These are phyloP conservation scores for Xerocomus potaroensis DNA, from an alignment of 768 basidiomycete species.

Conservation along the genomic window DNA sequence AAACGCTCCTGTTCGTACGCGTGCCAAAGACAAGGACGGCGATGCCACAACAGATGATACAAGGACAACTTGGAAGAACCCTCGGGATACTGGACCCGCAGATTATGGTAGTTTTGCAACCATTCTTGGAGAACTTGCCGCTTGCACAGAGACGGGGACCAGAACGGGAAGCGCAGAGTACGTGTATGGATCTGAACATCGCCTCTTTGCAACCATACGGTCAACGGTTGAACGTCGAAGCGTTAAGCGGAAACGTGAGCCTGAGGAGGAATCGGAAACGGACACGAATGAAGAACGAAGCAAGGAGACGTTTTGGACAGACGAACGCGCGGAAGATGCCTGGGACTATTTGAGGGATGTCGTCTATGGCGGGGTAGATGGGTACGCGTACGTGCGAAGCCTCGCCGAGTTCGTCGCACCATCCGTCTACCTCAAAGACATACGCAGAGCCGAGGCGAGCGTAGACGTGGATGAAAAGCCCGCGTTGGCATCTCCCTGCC, in stretches of 20 bases:
- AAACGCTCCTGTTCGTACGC: constrained; percentile 43
- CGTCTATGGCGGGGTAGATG: constrained; percentile 79
- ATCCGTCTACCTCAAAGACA: constrained; percentile 12
- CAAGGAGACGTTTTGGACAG: constrained; percentile 43
- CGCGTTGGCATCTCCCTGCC: neutral
- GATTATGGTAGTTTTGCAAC: constrained; percentile 64
- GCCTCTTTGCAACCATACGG: constrained; percentile 34
- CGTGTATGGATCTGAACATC: constrained; percentile 14
- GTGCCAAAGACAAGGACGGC: constrained; percentile 50
- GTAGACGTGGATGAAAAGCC: neutral
- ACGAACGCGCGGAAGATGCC: constrained; percentile 45
- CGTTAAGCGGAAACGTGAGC: constrained; percentile 16
- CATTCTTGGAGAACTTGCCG: constrained; percentile 42
- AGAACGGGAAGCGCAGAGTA: constrained; percentile 3
- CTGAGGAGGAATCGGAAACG: neutral
- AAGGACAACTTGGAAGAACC: constrained; percentile 41
- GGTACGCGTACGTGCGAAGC: constrained; percentile 71
- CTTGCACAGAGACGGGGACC: constrained; percentile 23
- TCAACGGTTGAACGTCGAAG: constrained; percentile 32
- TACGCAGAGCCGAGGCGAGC: neutral
- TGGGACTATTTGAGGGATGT: constrained; percentile 67
- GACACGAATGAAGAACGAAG: neutral
- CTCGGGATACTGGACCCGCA: constrained; percentile 48
- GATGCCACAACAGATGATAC: constrained; percentile 33
- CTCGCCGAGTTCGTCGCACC: constrained; percentile 63